phyloP scores from a whole-genome alignment of 2,329 filamentous ascomycete species.

The Mariannaea elegans region DNA sequence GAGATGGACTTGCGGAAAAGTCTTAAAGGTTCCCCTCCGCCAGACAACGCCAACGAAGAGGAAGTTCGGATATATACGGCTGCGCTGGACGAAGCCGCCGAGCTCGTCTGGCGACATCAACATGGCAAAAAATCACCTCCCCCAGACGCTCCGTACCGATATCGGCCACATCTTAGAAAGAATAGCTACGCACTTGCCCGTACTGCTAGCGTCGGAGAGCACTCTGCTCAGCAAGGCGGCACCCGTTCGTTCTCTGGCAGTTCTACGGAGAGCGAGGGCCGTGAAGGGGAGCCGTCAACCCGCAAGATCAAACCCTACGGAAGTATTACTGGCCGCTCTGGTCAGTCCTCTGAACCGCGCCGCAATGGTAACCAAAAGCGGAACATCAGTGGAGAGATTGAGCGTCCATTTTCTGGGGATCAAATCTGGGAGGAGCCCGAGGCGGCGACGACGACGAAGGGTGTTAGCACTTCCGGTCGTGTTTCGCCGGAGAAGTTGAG shows the following conservation, averaged over 20 bases:
- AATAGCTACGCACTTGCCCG: conserved; percentile 76
- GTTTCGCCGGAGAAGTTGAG: conserved; percentile 44
- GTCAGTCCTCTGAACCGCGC: conserved; percentile 52
- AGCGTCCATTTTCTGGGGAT: conserved; percentile 75
- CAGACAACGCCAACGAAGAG: conserved; percentile 55
- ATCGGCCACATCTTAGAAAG: conserved; percentile 74
- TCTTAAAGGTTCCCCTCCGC: conserved; percentile 34
- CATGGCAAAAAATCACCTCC: conserved; percentile 62
- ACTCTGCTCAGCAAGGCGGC: conserved; percentile 45
- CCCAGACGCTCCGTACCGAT: conserved; percentile 72
- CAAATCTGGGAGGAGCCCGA: conserved; percentile 92
- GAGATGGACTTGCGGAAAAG: conserved; percentile 69
- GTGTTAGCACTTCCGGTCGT: conserved; percentile 37
- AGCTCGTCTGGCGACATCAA: conserved; percentile 81
- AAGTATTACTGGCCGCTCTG: conserved; percentile 48
- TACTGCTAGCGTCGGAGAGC: conserved; percentile 64
- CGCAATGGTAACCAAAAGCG: conserved; percentile 73
- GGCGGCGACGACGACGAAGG: conserved; percentile 38
- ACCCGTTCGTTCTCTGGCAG: conserved; percentile 61
- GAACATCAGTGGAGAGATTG: conserved; percentile 74
- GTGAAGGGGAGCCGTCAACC: conserved; percentile 22
- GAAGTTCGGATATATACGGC: conserved; percentile 74
- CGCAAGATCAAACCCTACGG: conserved; percentile 52
- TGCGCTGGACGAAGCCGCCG: conserved; percentile 79
- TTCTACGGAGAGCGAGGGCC: conserved; percentile 58